Conservation (phyloP, 23 red algal genomes). For the Gracilariopsis chorda region DNA sequence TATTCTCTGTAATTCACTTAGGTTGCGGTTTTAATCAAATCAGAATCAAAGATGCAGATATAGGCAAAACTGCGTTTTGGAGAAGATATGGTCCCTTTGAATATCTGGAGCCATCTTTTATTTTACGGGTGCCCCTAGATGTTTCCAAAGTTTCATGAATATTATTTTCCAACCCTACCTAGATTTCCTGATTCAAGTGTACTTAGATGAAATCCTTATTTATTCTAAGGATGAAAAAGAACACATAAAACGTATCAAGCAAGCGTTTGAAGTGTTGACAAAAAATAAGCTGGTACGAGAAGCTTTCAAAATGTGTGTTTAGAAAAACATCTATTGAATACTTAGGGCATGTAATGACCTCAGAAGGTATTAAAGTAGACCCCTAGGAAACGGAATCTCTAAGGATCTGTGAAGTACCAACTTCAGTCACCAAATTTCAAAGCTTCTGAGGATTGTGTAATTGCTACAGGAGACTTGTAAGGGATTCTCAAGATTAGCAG, state of each 20-base stretch:
- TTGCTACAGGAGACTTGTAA: constrained; percentile 38
- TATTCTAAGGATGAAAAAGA: constrained; percentile 30
- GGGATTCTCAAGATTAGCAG: background rate
- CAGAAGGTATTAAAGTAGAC: background rate
- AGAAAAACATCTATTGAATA: constrained; percentile 15
- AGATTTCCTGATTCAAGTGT: constrained; percentile 13
- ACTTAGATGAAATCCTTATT: constrained; percentile 38
- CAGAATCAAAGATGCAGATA: background rate
- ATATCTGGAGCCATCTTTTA: constrained; percentile 15
- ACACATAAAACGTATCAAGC: background rate
- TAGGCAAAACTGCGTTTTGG: constrained; percentile 25
- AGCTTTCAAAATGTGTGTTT: constrained; percentile 15
- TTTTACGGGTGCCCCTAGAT: constrained; percentile 11
- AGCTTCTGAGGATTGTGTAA: constrained; percentile 31
- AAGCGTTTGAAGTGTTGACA: background rate
- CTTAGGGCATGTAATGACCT: constrained; percentile 25
- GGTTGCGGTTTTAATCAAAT: constrained; percentile 37
- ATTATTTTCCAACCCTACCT: background rate
- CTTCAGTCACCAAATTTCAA: constrained; percentile 1
- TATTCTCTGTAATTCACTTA: constrained; percentile 33
- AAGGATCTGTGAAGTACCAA: background rate
- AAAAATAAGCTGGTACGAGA: constrained; percentile 9
- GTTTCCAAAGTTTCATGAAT: constrained; percentile 34
- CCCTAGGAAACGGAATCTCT: constrained; percentile 29
- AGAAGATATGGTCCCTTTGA: constrained; percentile 46